phyloP scores from a whole-genome alignment of 176 grass and related monocot species.

The Bolboschoenus planiculmis region DNA sequence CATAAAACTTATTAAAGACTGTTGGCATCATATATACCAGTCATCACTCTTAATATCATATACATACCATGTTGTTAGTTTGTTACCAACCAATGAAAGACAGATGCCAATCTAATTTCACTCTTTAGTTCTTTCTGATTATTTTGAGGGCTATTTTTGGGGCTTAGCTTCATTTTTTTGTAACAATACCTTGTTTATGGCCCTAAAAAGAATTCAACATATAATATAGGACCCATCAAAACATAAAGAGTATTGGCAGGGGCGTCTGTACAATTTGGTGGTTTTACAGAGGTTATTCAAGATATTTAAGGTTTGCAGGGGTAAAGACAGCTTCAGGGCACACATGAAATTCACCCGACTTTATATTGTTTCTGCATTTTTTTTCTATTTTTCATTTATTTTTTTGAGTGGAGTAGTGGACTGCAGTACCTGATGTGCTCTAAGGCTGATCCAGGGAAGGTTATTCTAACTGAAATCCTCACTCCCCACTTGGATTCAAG shows the following conservation, averaged over 20 bases:
- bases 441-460: conserved; percentile 77
- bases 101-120: neutral
- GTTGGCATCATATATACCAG: neutral
- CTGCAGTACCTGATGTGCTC: conserved; percentile 62
- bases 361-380: neutral
- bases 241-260: neutral
- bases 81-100: neutral
- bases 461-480: conserved; percentile 56
- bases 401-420: neutral
- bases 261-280: neutral
- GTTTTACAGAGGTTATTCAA: neutral
- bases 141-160: neutral
- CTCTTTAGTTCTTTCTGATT: neutral
- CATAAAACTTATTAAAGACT: neutral
- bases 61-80: neutral
- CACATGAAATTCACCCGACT: neutral
- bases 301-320: neutral
- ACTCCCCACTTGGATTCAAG: conserved; percentile 88
- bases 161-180: neutral
- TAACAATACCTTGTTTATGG: neutral
- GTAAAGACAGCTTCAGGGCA: neutral
- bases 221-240: neutral
- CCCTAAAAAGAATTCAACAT: neutral
- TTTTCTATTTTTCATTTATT: neutral
- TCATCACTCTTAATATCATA: neutral